Evolutionary conservation across 2,329 filamentous ascomycete genomes (phyloP), one percentile per base, ranked within the genome.

Genomic region (Aspergillus sp.): DNA sequence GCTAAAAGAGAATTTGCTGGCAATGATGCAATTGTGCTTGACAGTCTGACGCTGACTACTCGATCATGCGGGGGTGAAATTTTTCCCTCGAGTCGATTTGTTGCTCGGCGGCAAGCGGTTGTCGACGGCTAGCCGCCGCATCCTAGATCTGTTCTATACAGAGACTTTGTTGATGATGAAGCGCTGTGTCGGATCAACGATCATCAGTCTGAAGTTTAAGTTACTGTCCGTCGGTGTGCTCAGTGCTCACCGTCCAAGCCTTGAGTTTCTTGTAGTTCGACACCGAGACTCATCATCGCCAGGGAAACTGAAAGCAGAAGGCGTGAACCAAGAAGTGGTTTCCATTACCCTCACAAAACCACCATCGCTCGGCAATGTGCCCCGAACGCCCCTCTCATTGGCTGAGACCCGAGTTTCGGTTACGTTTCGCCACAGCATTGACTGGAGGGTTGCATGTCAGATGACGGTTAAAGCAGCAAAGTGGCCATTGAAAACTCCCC

Each of bases 271-370:
- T 39, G 24, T 4, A 11, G n/a, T n/a, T n/a, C n/a, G 26, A 30
- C 26, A 30, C 26, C 26, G 26, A 30, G 9, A 11, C 9, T 30
- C 26, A 30, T 41, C 36, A 55, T 52, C 56, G 49, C 42, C 53
- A 30, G 26, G 26, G 26, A 30, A 30, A 30, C 13, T 44, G 36
- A 48, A 44, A 36, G 18, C 34, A 36, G 38, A 36, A 36, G 55
- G 58, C 56, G 56, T 60, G 64, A 61, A 66, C 62, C 58, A 61
- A 52, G 51, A 39, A 57, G 49, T 42, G 59, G 55, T 65, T 67
- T 66, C 55, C 59, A 66, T 67, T 67, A 66, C 64, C 61, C 65
- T 59, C 65, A 66, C 62, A 58, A 71, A 72, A 72, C 61, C 61
- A 45, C 54, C 50, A 44, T 36, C 36, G 55, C 50, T 52, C 36